phyloP scores from a whole-genome alignment of 2,329 filamentous ascomycete species.

The Colletotrichum incanum region DNA sequence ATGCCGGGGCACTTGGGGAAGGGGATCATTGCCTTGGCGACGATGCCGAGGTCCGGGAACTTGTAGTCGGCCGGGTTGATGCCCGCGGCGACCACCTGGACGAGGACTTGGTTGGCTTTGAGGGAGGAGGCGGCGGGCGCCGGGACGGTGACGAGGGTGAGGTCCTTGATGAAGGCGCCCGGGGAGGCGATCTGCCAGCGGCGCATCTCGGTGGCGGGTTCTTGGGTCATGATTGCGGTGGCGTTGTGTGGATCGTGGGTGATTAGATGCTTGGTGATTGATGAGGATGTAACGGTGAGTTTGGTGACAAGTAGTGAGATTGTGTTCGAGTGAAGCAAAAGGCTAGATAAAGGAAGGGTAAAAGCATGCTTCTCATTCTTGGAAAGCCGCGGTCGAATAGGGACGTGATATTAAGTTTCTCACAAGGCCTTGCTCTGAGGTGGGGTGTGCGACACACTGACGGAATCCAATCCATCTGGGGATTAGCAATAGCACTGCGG shows the following conservation, averaged over 20 bases:
- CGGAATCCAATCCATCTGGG: background rate
- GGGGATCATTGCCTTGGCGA: constrained; percentile 53
- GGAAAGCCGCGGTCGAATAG: background rate
- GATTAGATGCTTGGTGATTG: background rate
- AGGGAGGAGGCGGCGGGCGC: constrained; percentile 48
- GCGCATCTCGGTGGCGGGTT: constrained; percentile 33
- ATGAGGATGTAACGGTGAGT: background rate
- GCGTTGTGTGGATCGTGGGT: background rate
- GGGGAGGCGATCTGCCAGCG: constrained; percentile 45
- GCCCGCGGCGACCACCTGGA: constrained; percentile 60
- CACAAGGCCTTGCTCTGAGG: background rate
- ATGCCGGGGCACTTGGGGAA: constrained; percentile 62
- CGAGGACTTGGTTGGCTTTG: constrained; percentile 54
- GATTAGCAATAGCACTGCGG: background rate
- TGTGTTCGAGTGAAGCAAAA: constrained; percentile 3
- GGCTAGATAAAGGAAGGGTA: constrained; percentile 2
- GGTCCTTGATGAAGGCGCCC: constrained; percentile 52
- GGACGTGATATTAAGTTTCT: constrained; percentile 28
- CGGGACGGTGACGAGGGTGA: constrained; percentile 48
- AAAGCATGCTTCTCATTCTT: background rate
- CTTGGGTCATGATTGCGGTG: constrained; percentile 4
- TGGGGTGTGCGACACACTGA: constrained; percentile 15
- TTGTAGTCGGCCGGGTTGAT: constrained; percentile 69
- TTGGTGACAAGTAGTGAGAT: background rate
- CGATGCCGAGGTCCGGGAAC: constrained; percentile 57